A percentile compares a stretch with the other conserved stretches of the same genome.
These are phyloP conservation scores for Fusarium equiseti DNA, from an alignment of 2,329 filamentous ascomycete species.

Conservation along the genomic window DNA sequence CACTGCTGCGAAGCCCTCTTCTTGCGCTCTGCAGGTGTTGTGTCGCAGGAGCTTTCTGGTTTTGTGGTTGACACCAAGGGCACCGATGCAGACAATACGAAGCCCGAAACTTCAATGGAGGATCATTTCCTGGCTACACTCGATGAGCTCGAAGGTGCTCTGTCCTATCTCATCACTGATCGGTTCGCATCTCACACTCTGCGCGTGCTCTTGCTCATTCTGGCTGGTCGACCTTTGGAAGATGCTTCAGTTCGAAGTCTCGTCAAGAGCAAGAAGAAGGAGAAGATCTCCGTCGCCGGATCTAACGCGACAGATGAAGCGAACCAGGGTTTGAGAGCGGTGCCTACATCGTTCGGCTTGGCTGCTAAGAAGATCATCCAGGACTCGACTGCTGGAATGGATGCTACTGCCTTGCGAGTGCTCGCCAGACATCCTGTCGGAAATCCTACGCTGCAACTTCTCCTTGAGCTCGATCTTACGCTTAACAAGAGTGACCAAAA, in stretches of 20 bases:
- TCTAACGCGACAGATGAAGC: constrained; percentile 63
- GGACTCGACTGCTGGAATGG: constrained; percentile 79
- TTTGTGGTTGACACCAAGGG: constrained; percentile 59
- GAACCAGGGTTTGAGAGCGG: constrained; percentile 62
- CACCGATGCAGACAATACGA: constrained; percentile 57
- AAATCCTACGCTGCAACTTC: constrained; percentile 91
- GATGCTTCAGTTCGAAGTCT: constrained; percentile 76
- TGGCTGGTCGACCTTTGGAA: constrained; percentile 85
- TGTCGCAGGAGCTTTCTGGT: constrained; percentile 77
- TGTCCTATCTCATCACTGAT: constrained; percentile 88
- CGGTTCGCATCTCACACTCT: constrained; percentile 91
- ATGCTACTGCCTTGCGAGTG: constrained; percentile 82
- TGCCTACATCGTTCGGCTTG: constrained; percentile 82
- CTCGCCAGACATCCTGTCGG: constrained; percentile 90
- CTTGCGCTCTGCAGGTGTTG: constrained; percentile 80
- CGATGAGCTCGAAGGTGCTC: constrained; percentile 87
- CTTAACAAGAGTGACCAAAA: constrained; percentile 69
- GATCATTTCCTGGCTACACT: constrained; percentile 85
- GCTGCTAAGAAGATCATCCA: constrained; percentile 85
- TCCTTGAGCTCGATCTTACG: constrained; percentile 87
- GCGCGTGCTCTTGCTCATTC: constrained; percentile 84
- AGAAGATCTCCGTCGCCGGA: constrained; percentile 76
- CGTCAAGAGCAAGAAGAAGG: constrained; percentile 93
- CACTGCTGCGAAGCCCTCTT: constrained; percentile 98
- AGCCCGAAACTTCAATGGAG: constrained; percentile 77